Evolutionary conservation across 208 protist genomes (phyloP), one percentile per base, ranked within the genome.

Genomic region (Leishmania guyanensis): DNA sequence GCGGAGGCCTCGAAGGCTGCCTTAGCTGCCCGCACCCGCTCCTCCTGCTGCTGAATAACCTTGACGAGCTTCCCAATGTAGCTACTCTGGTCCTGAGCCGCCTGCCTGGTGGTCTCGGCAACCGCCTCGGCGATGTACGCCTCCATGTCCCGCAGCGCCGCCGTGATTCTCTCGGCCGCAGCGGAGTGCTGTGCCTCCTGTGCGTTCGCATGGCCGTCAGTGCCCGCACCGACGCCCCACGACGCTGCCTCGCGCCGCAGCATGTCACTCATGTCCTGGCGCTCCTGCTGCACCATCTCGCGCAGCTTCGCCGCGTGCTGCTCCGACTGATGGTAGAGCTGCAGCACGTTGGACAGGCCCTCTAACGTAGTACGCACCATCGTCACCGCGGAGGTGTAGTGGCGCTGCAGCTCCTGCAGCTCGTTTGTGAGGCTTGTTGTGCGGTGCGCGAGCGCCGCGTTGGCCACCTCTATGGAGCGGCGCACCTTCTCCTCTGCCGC

Each of bases 31-130:
- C 78, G 81, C 29, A 94, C 79, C n/a, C 86, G 86, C 74, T 81
- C 82, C 69, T 94, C 91, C 76, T 97, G 93, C 78, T 83, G 36
- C 69, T 88, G 87, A 36, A 97, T 86, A 4, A 84, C 84, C n/a
- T 78, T 85, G 9, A 84, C 88, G 33, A 97, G 81, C 46, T 77
- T 73, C 14, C 82, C 83, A 39, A 95, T 81, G 80, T 92, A 93
- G 69, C 60, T 80, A 12, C 88, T 90, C 43, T 88, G 83, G 22
- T 92, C 81, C 62, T 88, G 62, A 50, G 88, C 86, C 0, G 75
- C 85, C 66, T 68, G 79, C 43, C 86, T 81, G n/a, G 83, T 56
- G 22, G 84, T 83, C 56, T 87, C 75, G 5, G 82, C 87, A 16
- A 89, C 75, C 29, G 90, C 81, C 82, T 95, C 86, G 4, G 50